Percentiles rank a stretch among this genome's conserved stretches.
Evolutionary conservation across 2,329 filamentous ascomycete genomes (phyloP).

Genomic region (Verticillium isaacii): DNA sequence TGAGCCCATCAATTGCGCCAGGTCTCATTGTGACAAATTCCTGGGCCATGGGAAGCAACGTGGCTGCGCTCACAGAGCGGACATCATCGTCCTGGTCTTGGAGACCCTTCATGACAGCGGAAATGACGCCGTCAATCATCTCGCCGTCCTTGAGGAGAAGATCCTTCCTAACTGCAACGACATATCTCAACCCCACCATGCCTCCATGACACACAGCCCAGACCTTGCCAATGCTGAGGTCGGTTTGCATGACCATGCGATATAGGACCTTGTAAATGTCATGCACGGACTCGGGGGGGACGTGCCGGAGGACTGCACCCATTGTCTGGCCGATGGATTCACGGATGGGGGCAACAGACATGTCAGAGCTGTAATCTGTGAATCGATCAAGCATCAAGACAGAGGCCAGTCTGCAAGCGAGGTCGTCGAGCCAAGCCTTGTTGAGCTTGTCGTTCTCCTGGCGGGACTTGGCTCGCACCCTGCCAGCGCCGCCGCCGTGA

Average conservation of each 20-base stretch:
- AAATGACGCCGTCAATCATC: conserved; percentile 89
- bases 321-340: conserved; percentile 94
- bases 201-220: conserved; percentile 98
- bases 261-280: conserved; percentile 81
- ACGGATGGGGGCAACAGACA: conserved; percentile 89
- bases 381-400: conserved; percentile 98
- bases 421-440: conserved; percentile 82
- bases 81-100: conserved; percentile 93
- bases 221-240: conserved; percentile 68
- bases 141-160: conserved; percentile 76
- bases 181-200: conserved; percentile 93
- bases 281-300: conserved; percentile 74
- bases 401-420: conserved; percentile 90
- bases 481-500: conserved; percentile 86
- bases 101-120: conserved; percentile 90
- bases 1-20: conserved; percentile 71
- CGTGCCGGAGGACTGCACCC: conserved; percentile 80
- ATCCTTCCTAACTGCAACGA: conserved; percentile 92
- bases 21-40: conserved; percentile 88
- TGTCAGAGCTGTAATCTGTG: conserved; percentile 96
- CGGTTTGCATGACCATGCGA: conserved; percentile 86
- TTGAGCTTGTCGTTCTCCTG: conserved; percentile 76
- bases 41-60: conserved; percentile 89
- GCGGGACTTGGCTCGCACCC: conserved; percentile 63
- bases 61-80: conserved; percentile 94